Base-by-base conservation (phyloP, 805 yeast genomes). In the Cyberlindnera suaveolens region DNA sequence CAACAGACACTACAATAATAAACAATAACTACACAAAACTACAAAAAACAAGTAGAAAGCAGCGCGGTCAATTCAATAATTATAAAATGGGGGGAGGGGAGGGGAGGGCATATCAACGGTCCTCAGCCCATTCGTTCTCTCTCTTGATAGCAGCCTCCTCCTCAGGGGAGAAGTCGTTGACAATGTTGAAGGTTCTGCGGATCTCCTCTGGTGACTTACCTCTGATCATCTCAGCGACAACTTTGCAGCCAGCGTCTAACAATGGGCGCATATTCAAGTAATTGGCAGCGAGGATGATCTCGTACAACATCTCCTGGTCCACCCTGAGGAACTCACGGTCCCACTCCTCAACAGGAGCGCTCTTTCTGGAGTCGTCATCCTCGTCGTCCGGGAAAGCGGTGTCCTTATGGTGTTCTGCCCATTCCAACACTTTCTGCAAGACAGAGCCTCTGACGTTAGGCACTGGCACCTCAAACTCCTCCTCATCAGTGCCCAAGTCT, bases 311-410 rank as follows among this genome's bases (percentile, higher is more conserved):
- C 54, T 84, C 91, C 60, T 84, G 98, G 65, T 91, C 98, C 32
- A 91, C 96, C 60, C 86, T 85, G 55, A 91, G 75, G 63, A 90
- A 91, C 63, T 85, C 87, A 63, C 86, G 85, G 66, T 91, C 98
- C 98, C 98, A 91, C 38, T 89, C 89, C 48, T 85, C 91, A 40
- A 91, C 88, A 4, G 96, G 96, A 2, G 89, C 88, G n/a, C 91
- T 75, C 60, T 85, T 86, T 62, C 85, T 80, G 19, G 86, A 77
- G 53, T 87, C 95, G 42, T 84, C 90, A 50, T 87, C 96, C 45
- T 79, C 87, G 42, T 82, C 90, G 49, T 81, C 88, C 16, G 86
- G 85, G 64, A 82, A 82, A 16, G 71, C 71, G 9, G 85, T 76
- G 60, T 86, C 89, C 63, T 82, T 85, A 70, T 91, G 96, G 63